Evolutionary conservation across 305 asterid genomes (phyloP).

Genomic region (Ajuga reptans): DNA sequence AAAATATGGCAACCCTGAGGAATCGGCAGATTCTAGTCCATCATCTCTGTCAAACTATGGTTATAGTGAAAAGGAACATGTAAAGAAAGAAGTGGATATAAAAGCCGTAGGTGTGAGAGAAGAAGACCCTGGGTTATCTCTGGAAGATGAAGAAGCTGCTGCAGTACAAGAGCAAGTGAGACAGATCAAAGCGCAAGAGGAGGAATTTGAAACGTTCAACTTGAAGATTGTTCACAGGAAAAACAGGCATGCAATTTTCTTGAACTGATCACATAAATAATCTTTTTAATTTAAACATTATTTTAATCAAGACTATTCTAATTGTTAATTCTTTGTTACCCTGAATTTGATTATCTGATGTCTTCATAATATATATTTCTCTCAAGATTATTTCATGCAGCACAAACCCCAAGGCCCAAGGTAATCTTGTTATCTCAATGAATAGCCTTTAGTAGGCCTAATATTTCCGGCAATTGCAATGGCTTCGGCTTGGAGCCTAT

Average conservation of each 20-base stretch:
- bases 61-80: constrained; percentile 44
- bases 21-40: constrained; percentile 75
- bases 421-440: not conserved
- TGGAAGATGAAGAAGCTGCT: constrained; percentile 91
- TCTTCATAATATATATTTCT: not conserved
- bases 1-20: constrained; percentile 37
- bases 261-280: constrained; percentile 4
- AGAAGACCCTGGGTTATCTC: constrained; percentile 49
- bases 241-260: constrained; percentile 54
- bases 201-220: constrained; percentile 84
- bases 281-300: not conserved
- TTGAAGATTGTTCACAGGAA: constrained; percentile 93
- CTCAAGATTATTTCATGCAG: not conserved
- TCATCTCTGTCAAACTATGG: constrained; percentile 69
- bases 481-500: no score
- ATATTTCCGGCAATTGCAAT: no score
- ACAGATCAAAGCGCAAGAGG: constrained; percentile 94
- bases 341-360: not conserved
- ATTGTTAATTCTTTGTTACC: constrained; percentile 1
- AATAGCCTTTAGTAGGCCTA: not conserved
- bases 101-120: constrained; percentile 38
- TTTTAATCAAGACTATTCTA: not conserved
- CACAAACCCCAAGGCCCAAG: not conserved
- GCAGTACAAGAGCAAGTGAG: constrained; percentile 95
- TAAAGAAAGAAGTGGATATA: constrained; percentile 46